A percentile compares a stretch with the other conserved stretches of the same genome.
Conservation (phyloP, 805 yeast genomes). For the Ogataea nakhonphanomensis region DNA sequence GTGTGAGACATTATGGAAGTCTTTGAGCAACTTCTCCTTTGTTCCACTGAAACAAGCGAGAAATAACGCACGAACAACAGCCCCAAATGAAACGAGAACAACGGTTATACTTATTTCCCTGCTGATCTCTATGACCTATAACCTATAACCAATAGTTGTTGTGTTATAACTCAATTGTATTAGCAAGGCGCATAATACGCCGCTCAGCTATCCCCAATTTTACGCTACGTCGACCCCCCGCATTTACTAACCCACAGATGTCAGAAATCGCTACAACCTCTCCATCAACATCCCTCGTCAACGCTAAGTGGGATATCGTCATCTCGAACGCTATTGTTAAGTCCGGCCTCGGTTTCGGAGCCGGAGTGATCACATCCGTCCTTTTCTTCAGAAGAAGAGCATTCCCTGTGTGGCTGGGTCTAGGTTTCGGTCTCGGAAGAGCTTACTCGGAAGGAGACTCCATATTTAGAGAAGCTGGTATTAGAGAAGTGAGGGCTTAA, state of each 20-base stretch:
- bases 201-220: not conserved
- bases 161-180: too few species aligned
- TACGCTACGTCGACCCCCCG: not conserved
- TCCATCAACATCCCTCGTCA: constrained; percentile 29
- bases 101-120: too few species aligned
- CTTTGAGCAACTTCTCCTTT: too few species aligned
- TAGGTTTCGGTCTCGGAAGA: constrained; percentile 97
- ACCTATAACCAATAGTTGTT: too few species aligned
- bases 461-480: constrained; percentile 81
- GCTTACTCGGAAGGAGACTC: constrained; percentile 99
- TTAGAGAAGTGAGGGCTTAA: constrained; percentile 68
- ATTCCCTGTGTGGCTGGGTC: constrained; percentile 96
- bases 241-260: constrained; percentile 16
- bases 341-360: constrained; percentile 95
- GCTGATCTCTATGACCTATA: too few species aligned
- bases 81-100: too few species aligned
- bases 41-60: too few species aligned
- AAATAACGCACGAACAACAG: too few species aligned
- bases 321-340: constrained; percentile 91
- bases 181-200: not conserved
- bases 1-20: too few species aligned
- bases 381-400: constrained; percentile 88
- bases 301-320: constrained; percentile 83
- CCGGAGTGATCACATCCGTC: constrained; percentile 90
- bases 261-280: constrained; percentile 22